phyloP scores from a whole-genome alignment of 106 monocot genomes.

The Dendrobium nobile region DNA sequence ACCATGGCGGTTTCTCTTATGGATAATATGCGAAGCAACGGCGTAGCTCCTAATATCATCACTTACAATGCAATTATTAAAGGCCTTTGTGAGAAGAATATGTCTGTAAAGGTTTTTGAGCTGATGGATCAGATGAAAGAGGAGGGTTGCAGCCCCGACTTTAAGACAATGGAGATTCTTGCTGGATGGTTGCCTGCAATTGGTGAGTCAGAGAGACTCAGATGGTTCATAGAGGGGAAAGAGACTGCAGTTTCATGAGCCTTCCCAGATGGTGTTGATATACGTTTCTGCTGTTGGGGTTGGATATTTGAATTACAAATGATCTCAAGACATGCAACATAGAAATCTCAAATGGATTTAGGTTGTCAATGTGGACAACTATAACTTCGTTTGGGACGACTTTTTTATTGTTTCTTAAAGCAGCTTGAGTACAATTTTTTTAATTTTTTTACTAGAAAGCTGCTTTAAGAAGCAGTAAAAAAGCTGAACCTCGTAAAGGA shows the following conservation, averaged over 20 bases:
- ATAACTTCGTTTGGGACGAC: too few relatives aligned
- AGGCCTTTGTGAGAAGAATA: constrained; percentile 33
- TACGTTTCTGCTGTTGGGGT: not conserved
- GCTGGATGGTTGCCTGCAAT: constrained; percentile 67
- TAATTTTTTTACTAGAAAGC: too few relatives aligned
- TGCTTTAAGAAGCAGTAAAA: too few relatives aligned
- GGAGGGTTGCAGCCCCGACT: constrained; percentile 45
- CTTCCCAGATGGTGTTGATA: not conserved
- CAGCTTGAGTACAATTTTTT: too few relatives aligned
- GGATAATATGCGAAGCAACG: constrained; percentile 45
- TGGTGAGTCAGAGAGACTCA: constrained; percentile 47
- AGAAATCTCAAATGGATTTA: not conserved
- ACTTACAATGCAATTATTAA: constrained; percentile 66
- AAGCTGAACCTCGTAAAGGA: too few relatives aligned
- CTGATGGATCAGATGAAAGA: constrained; percentile 69
- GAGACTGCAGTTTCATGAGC: constrained; percentile 6
- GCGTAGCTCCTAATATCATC: constrained; percentile 32
- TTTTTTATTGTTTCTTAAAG: too few relatives aligned
- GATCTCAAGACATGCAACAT: not conserved
- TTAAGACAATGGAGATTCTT: constrained; percentile 63
- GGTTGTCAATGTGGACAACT: not conserved
- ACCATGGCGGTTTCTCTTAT: constrained; percentile 37
- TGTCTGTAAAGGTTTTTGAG: constrained; percentile 35
- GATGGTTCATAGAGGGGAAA: constrained; percentile 29
- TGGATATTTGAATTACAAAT: not conserved